Percentiles rank a stretch among this genome's conserved stretches.
phyloP scores from a whole-genome alignment of 495 filamentous ascomycete species.

The Neurospora cerealis region DNA sequence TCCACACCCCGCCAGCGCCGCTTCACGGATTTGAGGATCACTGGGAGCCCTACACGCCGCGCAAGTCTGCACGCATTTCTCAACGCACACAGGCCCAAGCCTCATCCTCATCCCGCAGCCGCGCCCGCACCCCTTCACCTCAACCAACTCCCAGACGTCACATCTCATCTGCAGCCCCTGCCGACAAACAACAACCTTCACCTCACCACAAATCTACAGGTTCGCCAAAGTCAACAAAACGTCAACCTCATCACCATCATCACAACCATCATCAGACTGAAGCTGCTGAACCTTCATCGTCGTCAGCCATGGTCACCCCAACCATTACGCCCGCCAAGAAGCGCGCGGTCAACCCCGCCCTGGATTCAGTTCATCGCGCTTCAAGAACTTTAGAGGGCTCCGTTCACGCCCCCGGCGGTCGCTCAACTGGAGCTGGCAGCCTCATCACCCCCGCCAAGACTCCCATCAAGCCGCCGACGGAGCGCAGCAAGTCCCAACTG shows the following conservation, averaged over 20 bases:
- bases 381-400: conserved; percentile 24
- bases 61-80: conserved; percentile 45
- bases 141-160: conserved; percentile 25
- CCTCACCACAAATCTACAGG: conserved; percentile 19
- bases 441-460: conserved; percentile 90
- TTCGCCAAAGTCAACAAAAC: conserved; percentile 20
- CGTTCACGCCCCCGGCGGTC: neutral
- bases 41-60: conserved; percentile 59
- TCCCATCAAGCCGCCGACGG: conserved; percentile 58
- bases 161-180: conserved; percentile 23
- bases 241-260: conserved; percentile 1
- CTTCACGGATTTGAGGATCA: conserved; percentile 59
- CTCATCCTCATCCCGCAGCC: neutral
- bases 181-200: conserved; percentile 20
- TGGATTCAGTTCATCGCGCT: conserved; percentile 28
- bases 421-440: conserved; percentile 33
- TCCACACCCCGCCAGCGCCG: conserved; percentile 64
- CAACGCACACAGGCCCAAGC: conserved; percentile 17
- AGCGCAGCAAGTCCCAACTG: conserved; percentile 42
- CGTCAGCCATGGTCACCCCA: conserved; percentile 28
- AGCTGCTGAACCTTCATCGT: neutral
- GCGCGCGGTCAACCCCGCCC: conserved; percentile 15
- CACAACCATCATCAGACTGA: neutral
- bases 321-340: conserved; percentile 46
- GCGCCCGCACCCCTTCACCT: conserved; percentile 34